Conservation (phyloP, 2,329 filamentous ascomycete genomes). For the Reticulascus tulasneorum region DNA sequence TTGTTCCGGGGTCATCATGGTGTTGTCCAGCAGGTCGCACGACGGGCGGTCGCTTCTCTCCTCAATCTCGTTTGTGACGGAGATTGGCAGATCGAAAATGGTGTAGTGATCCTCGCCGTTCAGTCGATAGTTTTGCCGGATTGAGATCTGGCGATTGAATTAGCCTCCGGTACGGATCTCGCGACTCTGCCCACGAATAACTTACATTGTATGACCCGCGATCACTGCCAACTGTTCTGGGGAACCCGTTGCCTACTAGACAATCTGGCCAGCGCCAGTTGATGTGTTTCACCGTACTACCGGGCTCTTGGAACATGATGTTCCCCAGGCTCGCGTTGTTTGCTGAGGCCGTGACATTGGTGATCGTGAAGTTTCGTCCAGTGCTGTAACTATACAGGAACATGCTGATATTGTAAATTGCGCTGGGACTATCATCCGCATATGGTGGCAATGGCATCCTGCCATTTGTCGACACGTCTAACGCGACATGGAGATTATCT, state of each 20-base stretch:
- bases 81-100: conserved; percentile 66
- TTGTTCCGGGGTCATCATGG: conserved; percentile 41
- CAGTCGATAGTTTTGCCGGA: conserved; percentile 65
- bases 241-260: conserved; percentile 56
- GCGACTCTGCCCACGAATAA: conserved; percentile 1
- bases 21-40: conserved; percentile 50
- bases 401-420: conserved; percentile 61
- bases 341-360: conserved; percentile 53
- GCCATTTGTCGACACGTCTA: conserved; percentile 65
- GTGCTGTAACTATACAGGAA: conserved; percentile 64
- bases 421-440: conserved; percentile 47
- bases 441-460: conserved; percentile 57
- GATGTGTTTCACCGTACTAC: conserved; percentile 69
- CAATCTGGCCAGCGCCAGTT: conserved; percentile 71
- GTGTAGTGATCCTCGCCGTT: conserved; percentile 64
- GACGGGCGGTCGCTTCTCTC: conserved; percentile 34
- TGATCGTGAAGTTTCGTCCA: conserved; percentile 63
- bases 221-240: conserved; percentile 39
- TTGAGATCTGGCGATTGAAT: conserved; percentile 50
- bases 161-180: background rate
- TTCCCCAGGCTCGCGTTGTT: conserved; percentile 54
- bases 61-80: conserved; percentile 61
- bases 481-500: conserved; percentile 58
- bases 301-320: conserved; percentile 60
- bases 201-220: conserved; percentile 61